phyloP scores from a whole-genome alignment of 2,329 filamentous ascomycete genomes.

The Emmonsiellopsis sp. region DNA sequence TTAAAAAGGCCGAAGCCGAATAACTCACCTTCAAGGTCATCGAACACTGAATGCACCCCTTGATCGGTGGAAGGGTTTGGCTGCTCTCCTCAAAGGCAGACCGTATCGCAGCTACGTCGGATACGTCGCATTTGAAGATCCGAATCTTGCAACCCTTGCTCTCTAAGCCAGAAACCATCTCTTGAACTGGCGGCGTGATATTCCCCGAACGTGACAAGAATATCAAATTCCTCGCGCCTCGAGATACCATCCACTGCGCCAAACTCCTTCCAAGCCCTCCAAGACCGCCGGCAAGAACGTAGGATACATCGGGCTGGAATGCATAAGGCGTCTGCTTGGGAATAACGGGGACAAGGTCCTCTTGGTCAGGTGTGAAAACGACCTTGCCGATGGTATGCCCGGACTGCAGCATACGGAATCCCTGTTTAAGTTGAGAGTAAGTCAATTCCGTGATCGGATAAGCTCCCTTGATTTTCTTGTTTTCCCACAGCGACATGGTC shows the following conservation, averaged over 20 bases:
- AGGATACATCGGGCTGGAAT: slow-evolving; percentile 11
- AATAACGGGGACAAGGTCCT: slow-evolving; percentile 11
- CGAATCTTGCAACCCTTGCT: slow-evolving; percentile 9
- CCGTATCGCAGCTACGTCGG: slow-evolving; percentile 7
- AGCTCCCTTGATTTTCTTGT: slow-evolving; percentile 11
- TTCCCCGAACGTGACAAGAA: slow-evolving; percentile 20
- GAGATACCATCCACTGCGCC: slow-evolving; percentile 15
- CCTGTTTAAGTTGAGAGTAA: slow-evolving; percentile 12
- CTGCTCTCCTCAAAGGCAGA: slow-evolving; percentile 10
- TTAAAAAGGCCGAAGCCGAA: background rate
- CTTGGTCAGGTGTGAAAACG: slow-evolving; percentile 9
- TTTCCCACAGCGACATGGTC: slow-evolving; percentile 9
- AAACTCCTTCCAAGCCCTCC: slow-evolving; percentile 18
- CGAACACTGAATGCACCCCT: slow-evolving; percentile 23
- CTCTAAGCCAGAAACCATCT: slow-evolving; percentile 13
- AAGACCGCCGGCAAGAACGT: slow-evolving; percentile 15
- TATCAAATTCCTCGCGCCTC: slow-evolving; percentile 20
- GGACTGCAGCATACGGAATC: slow-evolving; percentile 13
- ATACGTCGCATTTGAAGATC: slow-evolving; percentile 18
- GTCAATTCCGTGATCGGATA: slow-evolving; percentile 10
- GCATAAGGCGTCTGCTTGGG: slow-evolving; percentile 9
- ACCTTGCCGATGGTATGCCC: slow-evolving; percentile 15
- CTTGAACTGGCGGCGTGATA: slow-evolving; percentile 9
- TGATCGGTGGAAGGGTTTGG: slow-evolving; percentile 17
- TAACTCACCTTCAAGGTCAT: slow-evolving; percentile 19